Base-by-base conservation (phyloP, 768 basidiomycete species). In the Suillus spraguei region DNA sequence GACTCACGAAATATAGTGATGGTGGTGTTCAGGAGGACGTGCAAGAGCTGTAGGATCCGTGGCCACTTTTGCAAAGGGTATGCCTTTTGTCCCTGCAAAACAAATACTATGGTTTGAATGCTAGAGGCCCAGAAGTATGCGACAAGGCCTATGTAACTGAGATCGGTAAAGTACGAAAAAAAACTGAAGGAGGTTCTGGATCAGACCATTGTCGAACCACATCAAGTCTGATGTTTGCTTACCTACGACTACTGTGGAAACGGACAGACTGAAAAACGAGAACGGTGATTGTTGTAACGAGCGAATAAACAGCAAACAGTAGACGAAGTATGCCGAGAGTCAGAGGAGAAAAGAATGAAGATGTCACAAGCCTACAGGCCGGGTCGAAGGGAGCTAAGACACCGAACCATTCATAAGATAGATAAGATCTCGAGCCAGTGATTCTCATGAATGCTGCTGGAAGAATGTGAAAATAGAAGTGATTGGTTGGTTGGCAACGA, bases 21-120 rank as follows among this genome's bases (percentile, higher is more conserved):
- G 0, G 85, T 86, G 5, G 82, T 71, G 53, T 81, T 76, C 44
- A 91, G 70, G 38, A 86, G 64, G 3, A 85, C 76, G 66, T 91
- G 89, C 41, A 88, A 67, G 38, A 83, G 77, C 67, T 88, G 88
- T 24, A 89, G 69, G 1, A 77, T 49, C 38, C 78, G 79, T 1
- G 82, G 82, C 90, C 90, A 90, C 33, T 72, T 69, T 65, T 88
- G 88, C 28, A 90, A 76, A 1, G 85, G 83, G 62, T 89, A 90
- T 36, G 70, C 69, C 35, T 74, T 76, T 64, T 69, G 63, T 59
- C 70, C 62, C 62, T 68, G 64, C 59, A 66, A 64, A 0, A 77
- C 81, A 64, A 83, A 89, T 0, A 72, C 69, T 5, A 81, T 42
- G 0, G 85, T 85, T 60, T 90, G 88, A 1, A 83, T 76, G 4